Percentiles rank a stretch among this genome's conserved stretches.
Evolutionary conservation across 1,284 basidiomycete species (phyloP).

Genomic region (Cryptococcus sp.): DNA sequence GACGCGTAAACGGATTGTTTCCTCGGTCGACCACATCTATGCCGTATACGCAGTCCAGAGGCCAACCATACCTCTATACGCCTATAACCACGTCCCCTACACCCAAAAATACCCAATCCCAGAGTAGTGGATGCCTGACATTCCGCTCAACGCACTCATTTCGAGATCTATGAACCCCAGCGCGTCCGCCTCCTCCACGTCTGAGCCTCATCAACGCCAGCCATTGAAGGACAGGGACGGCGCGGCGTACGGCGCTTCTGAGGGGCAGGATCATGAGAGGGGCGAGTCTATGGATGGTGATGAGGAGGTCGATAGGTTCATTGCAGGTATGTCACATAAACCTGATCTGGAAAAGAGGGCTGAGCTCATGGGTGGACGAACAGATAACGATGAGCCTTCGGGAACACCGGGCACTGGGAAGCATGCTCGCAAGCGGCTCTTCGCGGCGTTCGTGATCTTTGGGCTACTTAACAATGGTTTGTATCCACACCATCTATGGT

Average conservation of each 20-base stretch:
- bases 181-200: background rate
- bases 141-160: slow-evolving; percentile 3
- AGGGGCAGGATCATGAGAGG: background rate
- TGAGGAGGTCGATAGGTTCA: slow-evolving; percentile 31
- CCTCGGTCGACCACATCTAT: too few relatives aligned
- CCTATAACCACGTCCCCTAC: background rate
- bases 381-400: slow-evolving; percentile 10
- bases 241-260: too few relatives aligned
- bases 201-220: slow-evolving; percentile 5
- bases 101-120: background rate
- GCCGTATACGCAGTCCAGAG: too few relatives aligned
- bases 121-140: slow-evolving; percentile 6
- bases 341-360: background rate
- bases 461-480: slow-evolving; percentile 49
- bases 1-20: too few relatives aligned
- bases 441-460: slow-evolving; percentile 45
- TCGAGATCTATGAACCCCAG: background rate
- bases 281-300: slow-evolving; percentile 10
- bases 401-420: background rate
- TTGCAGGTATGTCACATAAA: slow-evolving; percentile 18
- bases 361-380: background rate
- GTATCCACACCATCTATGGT: background rate
- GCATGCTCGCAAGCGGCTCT: slow-evolving; percentile 30
- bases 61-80: too few relatives aligned
- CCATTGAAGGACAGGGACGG: background rate